phyloP scores from a whole-genome alignment of 495 filamentous ascomycete species.

The Massariosphaeria phaeospora region DNA sequence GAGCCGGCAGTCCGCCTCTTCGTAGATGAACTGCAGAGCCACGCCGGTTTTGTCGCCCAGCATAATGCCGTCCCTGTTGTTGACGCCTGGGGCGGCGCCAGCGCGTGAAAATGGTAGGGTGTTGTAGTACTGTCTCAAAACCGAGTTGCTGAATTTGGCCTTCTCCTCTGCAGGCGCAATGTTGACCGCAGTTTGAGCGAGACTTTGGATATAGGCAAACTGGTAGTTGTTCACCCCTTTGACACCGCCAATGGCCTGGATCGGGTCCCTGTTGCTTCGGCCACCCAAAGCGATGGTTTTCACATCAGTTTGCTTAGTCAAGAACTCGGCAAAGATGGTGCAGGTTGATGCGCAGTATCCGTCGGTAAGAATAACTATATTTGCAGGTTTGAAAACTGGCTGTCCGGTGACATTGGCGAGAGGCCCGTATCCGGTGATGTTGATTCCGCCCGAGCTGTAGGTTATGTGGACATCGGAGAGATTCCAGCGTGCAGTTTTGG shows the following conservation, averaged over 20 bases:
- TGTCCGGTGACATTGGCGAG: constrained; percentile 39
- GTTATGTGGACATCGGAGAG: constrained; percentile 20
- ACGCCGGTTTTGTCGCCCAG: constrained; percentile 30
- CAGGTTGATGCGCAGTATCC: constrained; percentile 64
- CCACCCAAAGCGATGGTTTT: constrained; percentile 60
- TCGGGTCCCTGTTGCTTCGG: constrained; percentile 50
- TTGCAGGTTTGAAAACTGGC: constrained; percentile 28
- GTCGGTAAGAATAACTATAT: constrained; percentile 45
- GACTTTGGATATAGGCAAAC: constrained; percentile 22
- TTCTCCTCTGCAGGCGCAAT: not conserved
- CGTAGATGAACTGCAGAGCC: constrained; percentile 40
- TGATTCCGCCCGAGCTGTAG: constrained; percentile 24
- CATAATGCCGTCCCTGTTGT: constrained; percentile 35
- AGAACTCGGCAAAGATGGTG: constrained; percentile 54
- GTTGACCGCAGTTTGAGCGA: constrained; percentile 5
- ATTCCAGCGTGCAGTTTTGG: constrained; percentile 28
- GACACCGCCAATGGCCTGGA: constrained; percentile 59
- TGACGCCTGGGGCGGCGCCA: constrained; percentile 19
- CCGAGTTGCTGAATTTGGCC: constrained; percentile 1
- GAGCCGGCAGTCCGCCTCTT: constrained; percentile 38
- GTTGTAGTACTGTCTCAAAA: constrained; percentile 3
- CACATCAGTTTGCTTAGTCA: constrained; percentile 53
- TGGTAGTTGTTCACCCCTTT: constrained; percentile 45
- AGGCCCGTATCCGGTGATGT: constrained; percentile 36
- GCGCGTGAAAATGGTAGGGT: constrained; percentile 14